Evolutionary conservation across 306 rosid species (phyloP).

Genomic region (Rubus idaeus): DNA sequence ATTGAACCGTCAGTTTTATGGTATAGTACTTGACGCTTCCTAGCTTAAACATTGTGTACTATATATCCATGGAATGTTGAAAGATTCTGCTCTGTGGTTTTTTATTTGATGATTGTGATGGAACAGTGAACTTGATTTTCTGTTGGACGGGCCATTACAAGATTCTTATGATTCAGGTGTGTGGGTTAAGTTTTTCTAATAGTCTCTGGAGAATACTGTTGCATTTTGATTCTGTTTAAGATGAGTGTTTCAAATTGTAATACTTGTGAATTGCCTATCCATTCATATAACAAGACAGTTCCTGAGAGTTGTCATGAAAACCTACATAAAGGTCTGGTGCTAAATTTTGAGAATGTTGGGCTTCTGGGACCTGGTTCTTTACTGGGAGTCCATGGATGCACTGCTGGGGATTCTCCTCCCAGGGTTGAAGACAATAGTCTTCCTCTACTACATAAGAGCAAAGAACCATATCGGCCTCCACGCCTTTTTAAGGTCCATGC

Average conservation of each 20-base stretch:
- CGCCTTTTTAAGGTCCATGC: slow-evolving; percentile 16
- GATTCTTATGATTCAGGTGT: slow-evolving; percentile 33
- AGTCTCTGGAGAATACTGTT: neutral
- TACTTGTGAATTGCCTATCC: neutral
- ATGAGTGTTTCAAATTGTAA: neutral
- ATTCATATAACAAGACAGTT: slow-evolving; percentile 14
- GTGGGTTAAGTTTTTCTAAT: neutral
- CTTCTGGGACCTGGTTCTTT: slow-evolving; percentile 16
- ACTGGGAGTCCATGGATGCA: neutral
- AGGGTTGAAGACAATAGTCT: slow-evolving; percentile 18
- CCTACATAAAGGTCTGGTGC: slow-evolving; percentile 12
- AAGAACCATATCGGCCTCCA: slow-evolving; percentile 54
- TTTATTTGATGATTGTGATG: slow-evolving; percentile 26
- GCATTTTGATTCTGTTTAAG: neutral
- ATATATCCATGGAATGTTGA: neutral
- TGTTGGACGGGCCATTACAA: slow-evolving; percentile 17
- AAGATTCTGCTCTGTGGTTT: neutral
- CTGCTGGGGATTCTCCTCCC: slow-evolving; percentile 1
- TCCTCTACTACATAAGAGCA: slow-evolving; percentile 40
- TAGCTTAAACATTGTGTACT: slow-evolving; percentile 1
- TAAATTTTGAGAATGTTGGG: slow-evolving; percentile 9
- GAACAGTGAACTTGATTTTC: slow-evolving; percentile 33
- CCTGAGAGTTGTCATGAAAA: slow-evolving; percentile 11
- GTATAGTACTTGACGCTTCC: slow-evolving; percentile 15
- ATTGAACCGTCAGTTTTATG: slow-evolving; percentile 21